These are phyloP conservation scores for Pichia sp. DNA, from an alignment of 1,139 yeast genomes.

Conservation along the genomic window DNA sequence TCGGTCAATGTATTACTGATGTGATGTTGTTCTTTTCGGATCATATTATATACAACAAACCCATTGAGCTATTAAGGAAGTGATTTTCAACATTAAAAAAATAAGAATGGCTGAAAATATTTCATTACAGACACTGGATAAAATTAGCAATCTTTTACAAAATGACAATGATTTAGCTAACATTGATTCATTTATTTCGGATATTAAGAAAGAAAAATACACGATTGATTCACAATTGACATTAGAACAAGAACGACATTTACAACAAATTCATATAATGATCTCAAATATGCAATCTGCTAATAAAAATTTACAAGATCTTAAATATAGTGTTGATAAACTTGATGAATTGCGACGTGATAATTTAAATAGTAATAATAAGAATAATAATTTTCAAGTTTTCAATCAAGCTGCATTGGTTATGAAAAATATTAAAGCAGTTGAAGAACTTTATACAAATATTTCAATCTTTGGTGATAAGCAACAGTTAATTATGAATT, in stretches of 20 bases:
- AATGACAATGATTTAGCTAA: conserved; percentile 47
- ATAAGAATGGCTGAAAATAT: conserved; percentile 3
- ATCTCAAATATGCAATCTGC: conserved; percentile 28
- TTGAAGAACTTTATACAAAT: conserved; percentile 57
- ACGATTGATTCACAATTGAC: conserved; percentile 43
- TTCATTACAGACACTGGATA: conserved; percentile 13
- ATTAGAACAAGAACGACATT: conserved; percentile 36
- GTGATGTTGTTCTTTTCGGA: too few species aligned
- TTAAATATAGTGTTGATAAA: conserved; percentile 51
- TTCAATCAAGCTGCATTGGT: conserved; percentile 58
- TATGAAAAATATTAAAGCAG: conserved; percentile 67
- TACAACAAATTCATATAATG: conserved; percentile 18
- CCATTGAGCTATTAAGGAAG: neutral
- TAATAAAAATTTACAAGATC: conserved; percentile 37
- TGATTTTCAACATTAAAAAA: too few species aligned
- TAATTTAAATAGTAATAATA: conserved; percentile 21
- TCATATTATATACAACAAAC: too few species aligned
- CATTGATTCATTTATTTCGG: conserved; percentile 38
- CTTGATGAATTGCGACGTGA: conserved; percentile 53
- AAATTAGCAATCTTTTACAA: conserved; percentile 40
- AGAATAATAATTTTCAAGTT: conserved; percentile 22
- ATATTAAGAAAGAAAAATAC: conserved; percentile 43
- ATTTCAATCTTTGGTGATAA: conserved; percentile 52
- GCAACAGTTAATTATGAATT: conserved; percentile 42
- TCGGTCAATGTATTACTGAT: too few species aligned